These are phyloP conservation scores for Aspergillus japonicus DNA, from an alignment of 2,329 filamentous ascomycete species.

Conservation along the genomic window DNA sequence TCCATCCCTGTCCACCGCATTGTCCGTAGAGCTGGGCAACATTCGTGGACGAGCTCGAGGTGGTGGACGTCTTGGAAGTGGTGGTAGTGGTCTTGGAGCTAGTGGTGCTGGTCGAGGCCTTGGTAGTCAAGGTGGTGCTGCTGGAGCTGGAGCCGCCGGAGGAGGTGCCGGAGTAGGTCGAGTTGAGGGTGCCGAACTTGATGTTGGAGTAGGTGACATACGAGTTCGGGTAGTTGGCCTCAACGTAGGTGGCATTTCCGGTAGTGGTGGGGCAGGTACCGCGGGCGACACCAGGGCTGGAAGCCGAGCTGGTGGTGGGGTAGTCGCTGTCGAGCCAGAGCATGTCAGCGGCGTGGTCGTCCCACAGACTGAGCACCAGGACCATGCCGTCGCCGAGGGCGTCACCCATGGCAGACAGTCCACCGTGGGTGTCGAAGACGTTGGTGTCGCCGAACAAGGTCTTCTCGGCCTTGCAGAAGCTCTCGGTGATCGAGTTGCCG, in stretches of 20 bases:
- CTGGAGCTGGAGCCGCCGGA: slow-evolving; percentile 4
- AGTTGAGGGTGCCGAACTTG: slow-evolving; percentile 50
- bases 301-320: slow-evolving; percentile 49
- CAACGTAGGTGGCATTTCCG: slow-evolving; percentile 53
- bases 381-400: slow-evolving; percentile 61
- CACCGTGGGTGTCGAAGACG: slow-evolving; percentile 56
- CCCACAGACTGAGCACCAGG: slow-evolving; percentile 61
- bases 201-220: slow-evolving; percentile 61
- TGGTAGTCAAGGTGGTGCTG: slow-evolving; percentile 3
- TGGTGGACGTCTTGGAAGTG: not conserved
- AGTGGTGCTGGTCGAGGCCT: slow-evolving; percentile 11
- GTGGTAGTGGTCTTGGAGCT: slow-evolving; percentile 12
- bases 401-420: slow-evolving; percentile 54
- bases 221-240: slow-evolving; percentile 48
- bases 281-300: slow-evolving; percentile 51
- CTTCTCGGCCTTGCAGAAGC: slow-evolving; percentile 60
- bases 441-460: slow-evolving; percentile 55
- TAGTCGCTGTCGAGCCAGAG: slow-evolving; percentile 71
- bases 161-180: slow-evolving; percentile 10
- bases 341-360: slow-evolving; percentile 68
- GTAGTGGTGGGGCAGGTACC: slow-evolving; percentile 55
- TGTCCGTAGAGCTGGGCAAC: slow-evolving; percentile 27
- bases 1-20: slow-evolving; percentile 38
- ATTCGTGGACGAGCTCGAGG: slow-evolving; percentile 14
- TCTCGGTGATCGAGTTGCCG: slow-evolving; percentile 56